Evolutionary conservation across 768 basidiomycete species (phyloP), one percentile per base, ranked within the genome.

Genomic region (Asterophora parasitica): DNA sequence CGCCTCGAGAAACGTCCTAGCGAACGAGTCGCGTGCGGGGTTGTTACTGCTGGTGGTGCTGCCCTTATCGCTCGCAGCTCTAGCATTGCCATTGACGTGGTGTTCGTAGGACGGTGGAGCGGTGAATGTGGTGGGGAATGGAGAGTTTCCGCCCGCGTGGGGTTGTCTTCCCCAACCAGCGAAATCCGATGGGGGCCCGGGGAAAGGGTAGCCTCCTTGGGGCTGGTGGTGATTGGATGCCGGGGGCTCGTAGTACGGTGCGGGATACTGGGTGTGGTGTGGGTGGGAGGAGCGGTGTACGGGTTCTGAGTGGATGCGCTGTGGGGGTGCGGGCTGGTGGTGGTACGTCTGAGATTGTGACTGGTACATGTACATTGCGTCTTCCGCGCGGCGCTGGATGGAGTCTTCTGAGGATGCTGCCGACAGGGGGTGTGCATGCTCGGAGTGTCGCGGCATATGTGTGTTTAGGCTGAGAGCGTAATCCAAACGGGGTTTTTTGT

Each of bases 1-100:
- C n/a, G 63, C 63, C 48, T 65, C 63, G 5, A 65, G 52, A 42
- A 66, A 64, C 20, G 59, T 58, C 31, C 42, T 40, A 6, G 59
- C 59, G 30, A 64, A 64, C 44, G 61, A 54, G 17, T 60, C 62
- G 7, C 45, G 44, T 11, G 15, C 41, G 8, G 32, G 43, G 13
- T n/a, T 11, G 36, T 13, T 37, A 13, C 36, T 15, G n/a, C 36
- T 10, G 13, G 3, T 37, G 36, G 5, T 37, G 30, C 30, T 31
- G 30, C 23, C 23, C 23, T 23, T 23, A 6, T 23, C 23, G 23
- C 23, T 23, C 6, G 23, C 23, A 3, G 30, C 12, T 9, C 30
- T 12, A 8, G 30, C 30, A 3, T 12, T 42, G 44, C 9, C 30
- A 12, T 9, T 9, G 9, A 31, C 12, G 12, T 31, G 30, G 4